Base-by-base conservation (phyloP, 768 basidiomycete genomes). In the Leccinum incarnatum region DNA sequence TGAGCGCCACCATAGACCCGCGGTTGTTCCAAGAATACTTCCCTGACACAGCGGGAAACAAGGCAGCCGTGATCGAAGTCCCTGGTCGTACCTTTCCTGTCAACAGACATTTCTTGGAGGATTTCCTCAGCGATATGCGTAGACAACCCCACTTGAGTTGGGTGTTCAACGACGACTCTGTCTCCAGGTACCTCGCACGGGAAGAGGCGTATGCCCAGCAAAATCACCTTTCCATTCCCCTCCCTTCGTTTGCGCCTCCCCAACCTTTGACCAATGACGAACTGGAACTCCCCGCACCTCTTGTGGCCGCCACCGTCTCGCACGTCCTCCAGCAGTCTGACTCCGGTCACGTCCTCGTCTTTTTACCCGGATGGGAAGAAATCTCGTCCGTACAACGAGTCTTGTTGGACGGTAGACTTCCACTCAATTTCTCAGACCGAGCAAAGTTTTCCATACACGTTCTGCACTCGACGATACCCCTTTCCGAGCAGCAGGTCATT, bases 1-100 rank as follows among this genome's bases (percentile, higher is more conserved):
- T 98, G 95, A 95, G 92, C 67, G 95, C 95, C 9, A 98, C 95
- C 47, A 93, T 98, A 69, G 92, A 97, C 66, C 90, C 95, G 9
- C 83, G 83, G 0, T 80, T 96, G 25, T 98, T 97, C 82, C 88
- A 91, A 68, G 76, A 81, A 11, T 98, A 98, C 76, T 98, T 98
- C 78, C 76, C 78, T 8, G 83, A 89, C 66, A 76, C 81, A 17
- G 60, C 73, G 0, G 86, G 85, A 21, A 68, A 75, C 14, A 85
- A 83, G 2, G 89, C 93, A 0, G 78, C 81, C 19, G 83, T 91
- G 15, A 80, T 93, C 37, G 88, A 93, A 58, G 78, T 97, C 32
- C 92, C 94, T n/a, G 95, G 95, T 52, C 87, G 95, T 40, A 88
- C 91, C 8, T 96, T 86, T 79, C 94, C 95, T 10, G 95, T 98